phyloP scores from a whole-genome alignment of 768 basidiomycete species.

The Kwoniella mangroviensis region DNA sequence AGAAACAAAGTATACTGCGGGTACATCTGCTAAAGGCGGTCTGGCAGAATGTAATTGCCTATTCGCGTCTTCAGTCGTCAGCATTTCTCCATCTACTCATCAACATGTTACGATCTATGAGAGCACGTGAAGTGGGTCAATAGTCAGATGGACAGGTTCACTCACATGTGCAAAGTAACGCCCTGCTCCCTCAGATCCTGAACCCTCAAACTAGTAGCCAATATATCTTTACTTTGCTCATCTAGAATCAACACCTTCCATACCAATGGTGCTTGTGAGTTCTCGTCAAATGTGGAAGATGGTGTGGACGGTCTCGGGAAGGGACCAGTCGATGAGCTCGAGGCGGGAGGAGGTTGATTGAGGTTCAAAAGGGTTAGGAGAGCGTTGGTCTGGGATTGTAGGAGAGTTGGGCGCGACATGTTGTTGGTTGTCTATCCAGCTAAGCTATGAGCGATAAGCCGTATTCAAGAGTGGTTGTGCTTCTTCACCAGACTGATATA shows the following conservation, averaged over 20 bases:
- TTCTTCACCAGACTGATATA: too few species aligned
- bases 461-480: too few species aligned
- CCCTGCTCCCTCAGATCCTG: slow-evolving; percentile 96
- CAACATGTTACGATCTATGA: background rate
- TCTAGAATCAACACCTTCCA: slow-evolving; percentile 98
- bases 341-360: slow-evolving; percentile 64
- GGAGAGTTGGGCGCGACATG: slow-evolving; percentile 64
- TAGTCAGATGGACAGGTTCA: background rate
- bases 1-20: slow-evolving; percentile 93
- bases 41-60: slow-evolving; percentile 90
- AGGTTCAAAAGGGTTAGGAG: slow-evolving; percentile 85
- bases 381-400: slow-evolving; percentile 84
- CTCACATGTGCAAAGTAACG: slow-evolving; percentile 96
- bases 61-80: background rate
- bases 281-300: slow-evolving; percentile 48
- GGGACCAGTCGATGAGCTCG: slow-evolving; percentile 56
- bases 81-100: background rate
- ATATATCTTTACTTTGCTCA: slow-evolving; percentile 91
- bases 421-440: background rate
- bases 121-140: too few species aligned
- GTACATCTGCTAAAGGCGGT: slow-evolving; percentile 90
- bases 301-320: slow-evolving; percentile 56
- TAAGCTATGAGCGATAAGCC: background rate
- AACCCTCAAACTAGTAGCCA: slow-evolving; percentile 92
- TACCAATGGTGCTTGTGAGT: slow-evolving; percentile 68